phyloP scores from a whole-genome alignment of 2,329 filamentous ascomycete species.

The Botrytis deweyae region DNA sequence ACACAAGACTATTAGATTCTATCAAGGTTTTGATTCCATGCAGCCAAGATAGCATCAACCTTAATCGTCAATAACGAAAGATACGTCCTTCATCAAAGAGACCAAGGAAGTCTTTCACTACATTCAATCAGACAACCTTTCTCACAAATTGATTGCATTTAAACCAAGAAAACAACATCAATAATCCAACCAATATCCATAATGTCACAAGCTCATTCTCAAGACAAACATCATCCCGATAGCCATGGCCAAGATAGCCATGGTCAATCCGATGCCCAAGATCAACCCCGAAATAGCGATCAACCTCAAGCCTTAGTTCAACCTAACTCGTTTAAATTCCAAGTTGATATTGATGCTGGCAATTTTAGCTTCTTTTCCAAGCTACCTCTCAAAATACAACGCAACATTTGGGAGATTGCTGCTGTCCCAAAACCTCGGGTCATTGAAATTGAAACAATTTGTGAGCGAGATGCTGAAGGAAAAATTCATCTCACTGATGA shows the following conservation, averaged over 20 bases:
- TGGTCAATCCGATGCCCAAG: not conserved
- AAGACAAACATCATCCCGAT: not conserved
- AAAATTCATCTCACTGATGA: not conserved
- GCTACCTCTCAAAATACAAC: not conserved
- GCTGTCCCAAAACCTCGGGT: not conserved
- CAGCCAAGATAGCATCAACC: fast-evolving
- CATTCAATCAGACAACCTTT: too few relatives aligned
- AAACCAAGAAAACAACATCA: not conserved
- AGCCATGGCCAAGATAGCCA: not conserved
- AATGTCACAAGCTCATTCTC: not conserved
- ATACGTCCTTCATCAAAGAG: not conserved
- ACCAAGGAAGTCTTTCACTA: not conserved
- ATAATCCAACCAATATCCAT: not conserved
- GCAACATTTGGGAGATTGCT: not conserved
- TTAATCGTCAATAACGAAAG: not conserved
- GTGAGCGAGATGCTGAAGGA: not conserved
- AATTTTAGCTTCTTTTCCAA: not conserved
- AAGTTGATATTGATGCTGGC: not conserved
- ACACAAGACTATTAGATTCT: not conserved
- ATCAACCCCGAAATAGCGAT: not conserved
- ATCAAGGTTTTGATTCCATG: not conserved
- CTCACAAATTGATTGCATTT: not conserved
- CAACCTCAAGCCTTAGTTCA: not conserved
- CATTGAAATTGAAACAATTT: not conserved
- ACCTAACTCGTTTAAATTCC: too few relatives aligned